phyloP scores from a whole-genome alignment of 345 rosid species.

The Xanthoceras sorbifolium region DNA sequence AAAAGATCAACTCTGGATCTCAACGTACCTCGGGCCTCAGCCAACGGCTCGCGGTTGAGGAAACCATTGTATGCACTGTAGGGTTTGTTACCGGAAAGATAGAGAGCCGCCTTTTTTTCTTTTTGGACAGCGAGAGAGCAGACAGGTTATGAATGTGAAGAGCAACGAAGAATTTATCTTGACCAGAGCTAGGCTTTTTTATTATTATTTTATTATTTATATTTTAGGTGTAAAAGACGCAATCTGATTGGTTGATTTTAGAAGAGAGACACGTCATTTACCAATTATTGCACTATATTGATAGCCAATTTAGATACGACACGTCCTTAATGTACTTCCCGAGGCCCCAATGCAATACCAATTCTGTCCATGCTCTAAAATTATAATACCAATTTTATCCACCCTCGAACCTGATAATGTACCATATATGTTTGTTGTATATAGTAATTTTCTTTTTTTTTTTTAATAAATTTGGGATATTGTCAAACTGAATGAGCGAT shows the following conservation, averaged over 20 bases:
- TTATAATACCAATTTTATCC: not conserved
- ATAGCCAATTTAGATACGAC: not conserved
- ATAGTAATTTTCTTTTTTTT: too few species aligned
- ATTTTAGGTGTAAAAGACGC: not conserved
- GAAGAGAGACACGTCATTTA: not conserved
- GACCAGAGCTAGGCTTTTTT: not conserved
- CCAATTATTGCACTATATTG: not conserved
- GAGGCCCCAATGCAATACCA: fast-evolving
- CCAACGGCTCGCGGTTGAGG: slow-evolving; percentile 50
- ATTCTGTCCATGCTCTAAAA: too few species aligned
- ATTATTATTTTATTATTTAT: not conserved
- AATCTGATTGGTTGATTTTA: slow-evolving; percentile 11
- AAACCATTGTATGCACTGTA: slow-evolving; percentile 41
- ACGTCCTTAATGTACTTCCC: not conserved
- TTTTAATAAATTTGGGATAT: too few species aligned
- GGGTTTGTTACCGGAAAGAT: not conserved
- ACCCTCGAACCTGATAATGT: too few species aligned
- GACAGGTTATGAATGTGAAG: slow-evolving; percentile 10
- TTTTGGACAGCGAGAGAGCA: slow-evolving; percentile 3
- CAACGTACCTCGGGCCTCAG: slow-evolving; percentile 71
- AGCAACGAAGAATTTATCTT: slow-evolving; percentile 1
- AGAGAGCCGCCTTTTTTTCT: not conserved
- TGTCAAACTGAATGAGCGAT: too few species aligned
- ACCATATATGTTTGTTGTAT: too few species aligned
- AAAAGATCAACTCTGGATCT: not conserved